Percentiles rank a stretch among this genome's conserved stretches.
Evolutionary conservation across 2,329 filamentous ascomycete genomes (phyloP).

Genomic region (Penicillium thymicola): DNA sequence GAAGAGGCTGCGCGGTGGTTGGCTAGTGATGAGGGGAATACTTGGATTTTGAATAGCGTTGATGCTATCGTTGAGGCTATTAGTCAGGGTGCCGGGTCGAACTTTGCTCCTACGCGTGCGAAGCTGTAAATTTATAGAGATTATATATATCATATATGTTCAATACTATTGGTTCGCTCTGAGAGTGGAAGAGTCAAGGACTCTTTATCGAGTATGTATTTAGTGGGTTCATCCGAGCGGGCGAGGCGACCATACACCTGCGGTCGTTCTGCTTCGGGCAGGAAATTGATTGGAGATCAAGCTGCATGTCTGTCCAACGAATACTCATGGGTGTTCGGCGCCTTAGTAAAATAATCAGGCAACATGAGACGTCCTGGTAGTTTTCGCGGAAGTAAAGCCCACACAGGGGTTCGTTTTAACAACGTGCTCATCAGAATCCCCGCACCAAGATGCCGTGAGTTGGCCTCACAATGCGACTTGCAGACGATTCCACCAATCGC

Average conservation of each 20-base stretch:
- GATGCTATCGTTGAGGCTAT: slow-evolving; percentile 58
- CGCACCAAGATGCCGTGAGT: background rate
- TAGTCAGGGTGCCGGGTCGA: slow-evolving; percentile 49
- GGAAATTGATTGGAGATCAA: background rate
- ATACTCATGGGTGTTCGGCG: background rate
- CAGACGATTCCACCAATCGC: background rate
- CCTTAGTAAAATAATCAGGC: background rate
- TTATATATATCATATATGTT: background rate
- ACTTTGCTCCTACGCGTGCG: slow-evolving; percentile 52
- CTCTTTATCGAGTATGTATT: background rate
- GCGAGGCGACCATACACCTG: background rate
- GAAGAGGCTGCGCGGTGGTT: slow-evolving; percentile 59
- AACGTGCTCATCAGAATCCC: background rate
- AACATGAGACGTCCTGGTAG: background rate
- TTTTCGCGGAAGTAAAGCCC: background rate
- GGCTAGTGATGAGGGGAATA: slow-evolving; percentile 62
- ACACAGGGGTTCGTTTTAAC: background rate
- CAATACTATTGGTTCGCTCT: background rate
- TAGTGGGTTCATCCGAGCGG: background rate
- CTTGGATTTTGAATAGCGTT: slow-evolving; percentile 61
- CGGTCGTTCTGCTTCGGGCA: background rate
- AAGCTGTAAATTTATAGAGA: slow-evolving; percentile 26
- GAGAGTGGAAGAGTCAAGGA: background rate
- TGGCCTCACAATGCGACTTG: background rate
- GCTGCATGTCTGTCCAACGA: background rate